phyloP scores from a whole-genome alignment of 2,329 filamentous ascomycete genomes.

The Biscogniauxia sp. region DNA sequence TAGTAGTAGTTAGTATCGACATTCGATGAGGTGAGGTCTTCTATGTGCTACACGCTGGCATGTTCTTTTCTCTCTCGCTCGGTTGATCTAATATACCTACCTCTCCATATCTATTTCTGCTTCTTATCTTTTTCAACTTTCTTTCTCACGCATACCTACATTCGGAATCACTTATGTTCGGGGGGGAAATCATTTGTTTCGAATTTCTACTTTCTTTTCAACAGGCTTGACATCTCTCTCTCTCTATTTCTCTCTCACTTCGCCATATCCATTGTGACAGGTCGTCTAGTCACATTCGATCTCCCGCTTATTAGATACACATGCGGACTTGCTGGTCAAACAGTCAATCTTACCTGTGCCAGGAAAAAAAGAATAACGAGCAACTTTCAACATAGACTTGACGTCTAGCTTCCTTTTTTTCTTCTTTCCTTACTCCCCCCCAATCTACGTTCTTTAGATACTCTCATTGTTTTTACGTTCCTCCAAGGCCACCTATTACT shows the following conservation, averaged over 20 bases:
- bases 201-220: too few relatives aligned
- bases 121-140: neutral
- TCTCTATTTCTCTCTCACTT: neutral
- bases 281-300: neutral
- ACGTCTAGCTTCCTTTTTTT: constrained; percentile 19
- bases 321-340: neutral
- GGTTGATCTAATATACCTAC: too few relatives aligned
- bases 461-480: neutral
- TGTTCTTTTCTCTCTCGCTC: too few relatives aligned
- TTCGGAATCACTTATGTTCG: too few relatives aligned
- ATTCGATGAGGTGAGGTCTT: too few relatives aligned
- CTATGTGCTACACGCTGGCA: too few relatives aligned
- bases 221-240: too few relatives aligned
- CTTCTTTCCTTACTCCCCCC: constrained; percentile 7
- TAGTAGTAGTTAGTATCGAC: too few relatives aligned
- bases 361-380: neutral
- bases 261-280: neutral
- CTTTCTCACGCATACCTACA: neutral
- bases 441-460: constrained; percentile 1
- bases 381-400: constrained; percentile 14
- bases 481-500: neutral
- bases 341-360: neutral
- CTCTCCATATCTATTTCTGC: too few relatives aligned
- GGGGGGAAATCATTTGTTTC: too few relatives aligned
- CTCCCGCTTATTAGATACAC: neutral